Evolutionary conservation across 495 filamentous ascomycete genomes (phyloP).

Genomic region (Aspergillus biplanus): DNA sequence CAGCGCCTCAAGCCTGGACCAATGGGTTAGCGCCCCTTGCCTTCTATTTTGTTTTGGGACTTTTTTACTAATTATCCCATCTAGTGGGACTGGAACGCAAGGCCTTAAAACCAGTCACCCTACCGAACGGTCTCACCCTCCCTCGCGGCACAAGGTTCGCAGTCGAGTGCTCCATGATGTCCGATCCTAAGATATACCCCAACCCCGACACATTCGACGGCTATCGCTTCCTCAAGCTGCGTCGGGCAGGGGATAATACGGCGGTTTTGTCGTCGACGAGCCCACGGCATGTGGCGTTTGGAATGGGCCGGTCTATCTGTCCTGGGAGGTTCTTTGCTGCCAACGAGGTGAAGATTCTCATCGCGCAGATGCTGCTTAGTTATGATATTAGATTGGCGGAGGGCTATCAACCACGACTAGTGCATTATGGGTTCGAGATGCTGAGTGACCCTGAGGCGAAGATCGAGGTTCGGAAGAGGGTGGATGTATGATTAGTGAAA

Average conservation of each 20-base stretch:
- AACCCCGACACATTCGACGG: slow-evolving; percentile 28
- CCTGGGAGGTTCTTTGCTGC: too few relatives aligned
- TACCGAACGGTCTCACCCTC: slow-evolving; percentile 20
- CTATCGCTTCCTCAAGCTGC: too few relatives aligned
- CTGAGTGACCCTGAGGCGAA: slow-evolving; percentile 13
- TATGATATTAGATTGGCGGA: slow-evolving; percentile 22
- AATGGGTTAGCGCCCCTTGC: slow-evolving; percentile 21
- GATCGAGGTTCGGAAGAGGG: slow-evolving; percentile 9
- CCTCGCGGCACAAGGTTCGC: slow-evolving; percentile 25
- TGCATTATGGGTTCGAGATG: slow-evolving; percentile 12
- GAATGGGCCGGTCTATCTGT: too few relatives aligned
- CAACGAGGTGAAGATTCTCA: too few relatives aligned
- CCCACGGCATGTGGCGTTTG: too few relatives aligned
- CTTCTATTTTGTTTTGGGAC: not conserved
- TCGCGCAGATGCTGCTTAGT: too few relatives aligned
- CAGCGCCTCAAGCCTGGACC: slow-evolving; percentile 32
- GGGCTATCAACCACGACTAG: not conserved
- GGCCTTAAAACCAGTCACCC: slow-evolving; percentile 24
- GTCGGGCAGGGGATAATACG: too few relatives aligned
- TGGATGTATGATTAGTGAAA: not conserved
- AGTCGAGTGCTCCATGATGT: slow-evolving; percentile 23
- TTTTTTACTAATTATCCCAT: not conserved
- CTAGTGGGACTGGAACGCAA: slow-evolving; percentile 40
- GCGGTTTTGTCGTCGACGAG: too few relatives aligned
- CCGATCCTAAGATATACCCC: slow-evolving; percentile 37